Base-by-base conservation (phyloP, 2,329 filamentous ascomycete species). In the Aspergillus eucalypticola region DNA sequence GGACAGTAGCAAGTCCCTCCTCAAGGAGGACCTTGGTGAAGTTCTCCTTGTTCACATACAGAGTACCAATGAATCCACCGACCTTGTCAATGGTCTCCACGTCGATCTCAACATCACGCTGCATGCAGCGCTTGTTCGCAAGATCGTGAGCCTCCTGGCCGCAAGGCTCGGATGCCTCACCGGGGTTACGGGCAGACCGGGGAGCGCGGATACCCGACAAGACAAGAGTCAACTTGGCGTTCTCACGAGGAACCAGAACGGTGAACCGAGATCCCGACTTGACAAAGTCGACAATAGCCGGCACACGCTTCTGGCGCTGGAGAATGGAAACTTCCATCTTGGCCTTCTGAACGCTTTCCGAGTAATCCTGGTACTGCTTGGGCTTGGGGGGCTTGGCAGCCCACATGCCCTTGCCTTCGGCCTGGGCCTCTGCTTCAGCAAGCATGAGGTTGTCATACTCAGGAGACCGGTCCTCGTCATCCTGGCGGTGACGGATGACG, bases 211-310 rank as follows among this genome's bases (percentile, higher is more conserved):
- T 95, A 51, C 95, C 94, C 56, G 91, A 94, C 51, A 99, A 86
- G 3, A 99, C 93, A 73, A 99, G 89, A 1, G 94, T 99, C 62
- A 99, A 83, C 82, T 97, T 98, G 72, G 94, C 88, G 70, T 92
- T 92, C 74, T 99, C 95, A 38, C 93, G 89, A 50, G 95, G 94
- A 52, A 99, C 87, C 8, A 99, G 82, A 38, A 99, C 84, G 25
- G 92, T 96, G 78, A 98, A 99, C 67, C 95, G 87, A 42, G 93
- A 96, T 29, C 91, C 95, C n/a, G 92, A 91, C 79, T 98, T 97
- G 82, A 96, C 95, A 76, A 96, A 99, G 76, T 99, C 95, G 44
- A 99, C 92, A 67, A 99, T 84, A 10, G 90, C 95, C 7, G 95
- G 92, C 3, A 98, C 89, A 77, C 91, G 94, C 83, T 92, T 94